These are phyloP conservation scores for Fusarium fujikuroi DNA, from an alignment of 2,329 filamentous ascomycete species.

Conservation along the genomic window DNA sequence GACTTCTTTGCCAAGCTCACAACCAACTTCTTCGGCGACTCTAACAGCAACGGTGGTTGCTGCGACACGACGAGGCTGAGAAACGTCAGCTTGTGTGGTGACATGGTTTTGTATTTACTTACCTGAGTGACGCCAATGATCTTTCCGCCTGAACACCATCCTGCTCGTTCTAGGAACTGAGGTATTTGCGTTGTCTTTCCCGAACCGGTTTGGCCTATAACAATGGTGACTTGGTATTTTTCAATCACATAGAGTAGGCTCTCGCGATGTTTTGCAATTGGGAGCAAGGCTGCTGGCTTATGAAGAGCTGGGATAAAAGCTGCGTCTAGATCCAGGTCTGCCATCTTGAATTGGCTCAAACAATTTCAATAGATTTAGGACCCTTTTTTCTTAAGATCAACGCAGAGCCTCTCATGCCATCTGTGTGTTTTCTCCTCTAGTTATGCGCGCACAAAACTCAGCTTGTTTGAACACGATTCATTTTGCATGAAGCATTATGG, in stretches of 20 bases:
- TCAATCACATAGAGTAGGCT: constrained; percentile 88
- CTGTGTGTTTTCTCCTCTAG: neutral
- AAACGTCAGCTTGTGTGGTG: constrained; percentile 23
- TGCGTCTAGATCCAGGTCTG: constrained; percentile 66
- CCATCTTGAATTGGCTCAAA: constrained; percentile 52
- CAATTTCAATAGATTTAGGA: neutral
- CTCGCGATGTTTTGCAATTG: constrained; percentile 85
- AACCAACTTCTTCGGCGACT: constrained; percentile 89
- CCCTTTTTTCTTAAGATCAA: neutral
- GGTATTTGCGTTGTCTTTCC: constrained; percentile 97
- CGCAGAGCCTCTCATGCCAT: neutral
- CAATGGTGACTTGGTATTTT: constrained; percentile 83
- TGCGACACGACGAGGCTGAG: constrained; percentile 85
- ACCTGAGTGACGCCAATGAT: constrained; percentile 91
- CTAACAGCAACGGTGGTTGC: constrained; percentile 89
- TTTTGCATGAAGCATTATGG: neutral
- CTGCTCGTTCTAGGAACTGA: constrained; percentile 86
- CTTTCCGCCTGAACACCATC: constrained; percentile 88
- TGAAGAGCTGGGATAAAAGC: constrained; percentile 83
- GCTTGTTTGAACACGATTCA: neutral
- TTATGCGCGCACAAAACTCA: neutral
- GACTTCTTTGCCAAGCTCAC: constrained; percentile 87
- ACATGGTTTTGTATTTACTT: constrained; percentile 46
- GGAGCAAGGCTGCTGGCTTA: constrained; percentile 84
- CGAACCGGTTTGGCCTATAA: constrained; percentile 93